phyloP scores from a whole-genome alignment of 192 early-diverging fungal genomes.

The Backusella tarrabulga region DNA sequence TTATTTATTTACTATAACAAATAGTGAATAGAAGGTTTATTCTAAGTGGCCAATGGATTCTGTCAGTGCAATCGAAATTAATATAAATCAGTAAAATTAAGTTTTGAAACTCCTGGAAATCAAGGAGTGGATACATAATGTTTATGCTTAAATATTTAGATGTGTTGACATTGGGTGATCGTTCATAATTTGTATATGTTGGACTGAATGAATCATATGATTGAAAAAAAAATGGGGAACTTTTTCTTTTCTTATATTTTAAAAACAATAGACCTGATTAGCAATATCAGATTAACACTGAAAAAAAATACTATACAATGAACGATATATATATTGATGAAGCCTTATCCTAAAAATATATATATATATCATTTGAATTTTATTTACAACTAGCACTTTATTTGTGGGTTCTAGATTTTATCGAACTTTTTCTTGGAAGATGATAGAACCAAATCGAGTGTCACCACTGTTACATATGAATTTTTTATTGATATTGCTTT shows the following conservation, averaged over 20 bases:
- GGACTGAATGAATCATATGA: not conserved
- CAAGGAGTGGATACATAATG: not conserved
- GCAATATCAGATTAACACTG: not conserved
- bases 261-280: not conserved
- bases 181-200: not conserved
- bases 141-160: not conserved
- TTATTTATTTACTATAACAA: not conserved
- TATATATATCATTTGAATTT: not conserved
- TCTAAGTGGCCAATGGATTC: not conserved
- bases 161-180: not conserved
- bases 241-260: conserved; percentile 3
- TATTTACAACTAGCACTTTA: not conserved
- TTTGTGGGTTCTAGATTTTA: not conserved
- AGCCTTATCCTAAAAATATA: not conserved
- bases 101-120: not conserved
- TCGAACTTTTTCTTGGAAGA: not conserved
- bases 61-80: not conserved
- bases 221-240: not conserved
- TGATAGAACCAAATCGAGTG: not conserved
- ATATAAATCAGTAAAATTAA: not conserved
- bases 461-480: not conserved
- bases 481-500: not conserved
- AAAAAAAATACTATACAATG: not conserved
- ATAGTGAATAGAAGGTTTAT: not conserved
- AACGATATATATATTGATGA: not conserved